phyloP scores from a whole-genome alignment of 495 filamentous ascomycete species.

The Aspergillus conjunctus region DNA sequence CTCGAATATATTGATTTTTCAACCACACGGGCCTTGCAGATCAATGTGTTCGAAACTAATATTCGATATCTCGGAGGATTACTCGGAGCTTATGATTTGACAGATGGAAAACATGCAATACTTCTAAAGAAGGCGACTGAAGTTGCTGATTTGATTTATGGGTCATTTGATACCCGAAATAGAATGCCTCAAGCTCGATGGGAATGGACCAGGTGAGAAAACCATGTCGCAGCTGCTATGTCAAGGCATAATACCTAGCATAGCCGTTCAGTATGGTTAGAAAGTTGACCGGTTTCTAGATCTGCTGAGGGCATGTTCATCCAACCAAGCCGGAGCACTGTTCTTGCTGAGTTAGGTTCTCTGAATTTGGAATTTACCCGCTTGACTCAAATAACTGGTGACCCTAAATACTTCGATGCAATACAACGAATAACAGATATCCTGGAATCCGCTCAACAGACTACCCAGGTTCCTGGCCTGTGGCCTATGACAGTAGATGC shows the following conservation, averaged over 20 bases:
- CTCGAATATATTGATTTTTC: constrained; percentile 58
- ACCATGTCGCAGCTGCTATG: neutral
- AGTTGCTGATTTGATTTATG: constrained; percentile 83
- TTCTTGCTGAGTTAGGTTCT: constrained; percentile 83
- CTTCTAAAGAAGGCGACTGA: constrained; percentile 85
- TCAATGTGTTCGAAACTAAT: constrained; percentile 86
- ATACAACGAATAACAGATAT: constrained; percentile 83
- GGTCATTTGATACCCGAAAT: constrained; percentile 94
- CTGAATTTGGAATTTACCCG: constrained; percentile 92
- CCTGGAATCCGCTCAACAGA: constrained; percentile 70
- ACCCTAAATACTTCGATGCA: constrained; percentile 90
- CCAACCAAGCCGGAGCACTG: constrained; percentile 41
- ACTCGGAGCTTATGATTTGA: constrained; percentile 80
- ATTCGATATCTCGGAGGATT: constrained; percentile 88
- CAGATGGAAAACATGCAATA: constrained; percentile 60
- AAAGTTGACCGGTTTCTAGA: constrained; percentile 27
- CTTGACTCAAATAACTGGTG: constrained; percentile 81
- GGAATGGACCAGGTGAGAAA: constrained; percentile 47
- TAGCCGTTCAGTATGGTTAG: neutral
- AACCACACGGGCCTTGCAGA: constrained; percentile 48
- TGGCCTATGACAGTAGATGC: constrained; percentile 83
- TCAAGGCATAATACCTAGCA: neutral
- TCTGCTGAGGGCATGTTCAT: constrained; percentile 44
- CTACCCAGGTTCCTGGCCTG: constrained; percentile 73
- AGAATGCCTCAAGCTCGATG: constrained; percentile 77